These are phyloP conservation scores for Pneumocystis wakefieldiae DNA, from an alignment of 1,139 yeast species.

Conservation along the genomic window DNA sequence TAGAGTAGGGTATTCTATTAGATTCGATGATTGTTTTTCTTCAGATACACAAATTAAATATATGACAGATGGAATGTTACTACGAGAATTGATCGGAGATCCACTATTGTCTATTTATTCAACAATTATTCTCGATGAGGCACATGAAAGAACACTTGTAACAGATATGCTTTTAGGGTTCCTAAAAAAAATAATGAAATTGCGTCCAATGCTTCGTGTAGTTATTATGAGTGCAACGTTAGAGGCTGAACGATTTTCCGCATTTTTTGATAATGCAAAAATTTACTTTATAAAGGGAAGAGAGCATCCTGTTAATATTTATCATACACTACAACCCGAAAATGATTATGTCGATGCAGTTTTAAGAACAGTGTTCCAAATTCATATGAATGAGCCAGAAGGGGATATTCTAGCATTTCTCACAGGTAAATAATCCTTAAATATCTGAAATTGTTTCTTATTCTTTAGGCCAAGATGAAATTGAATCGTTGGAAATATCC, in stretches of 20 bases:
- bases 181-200: constrained; percentile 46
- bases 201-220: constrained; percentile 33
- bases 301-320: constrained; percentile 66
- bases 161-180: constrained; percentile 87
- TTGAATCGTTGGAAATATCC: constrained; percentile 64
- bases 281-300: constrained; percentile 79
- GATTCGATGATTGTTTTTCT: constrained; percentile 50
- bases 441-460: not conserved
- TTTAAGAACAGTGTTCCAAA: constrained; percentile 59
- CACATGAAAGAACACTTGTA: constrained; percentile 87
- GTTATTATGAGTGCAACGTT: constrained; percentile 89
- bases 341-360: constrained; percentile 77
- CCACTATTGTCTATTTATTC: constrained; percentile 47
- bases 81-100: constrained; percentile 79
- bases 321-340: constrained; percentile 42
- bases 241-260: constrained; percentile 78
- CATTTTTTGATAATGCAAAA: constrained; percentile 64
- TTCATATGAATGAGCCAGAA: constrained; percentile 54
- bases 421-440: constrained; percentile 33
- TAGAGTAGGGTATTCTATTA: constrained; percentile 85
- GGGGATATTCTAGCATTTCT: constrained; percentile 86
- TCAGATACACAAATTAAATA: constrained; percentile 57
- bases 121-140: constrained; percentile 83
- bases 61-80: constrained; percentile 91
- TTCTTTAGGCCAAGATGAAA: constrained; percentile 64